Evolutionary conservation across 805 yeast genomes (phyloP).

Genomic region (Suhomyces sp.): DNA sequence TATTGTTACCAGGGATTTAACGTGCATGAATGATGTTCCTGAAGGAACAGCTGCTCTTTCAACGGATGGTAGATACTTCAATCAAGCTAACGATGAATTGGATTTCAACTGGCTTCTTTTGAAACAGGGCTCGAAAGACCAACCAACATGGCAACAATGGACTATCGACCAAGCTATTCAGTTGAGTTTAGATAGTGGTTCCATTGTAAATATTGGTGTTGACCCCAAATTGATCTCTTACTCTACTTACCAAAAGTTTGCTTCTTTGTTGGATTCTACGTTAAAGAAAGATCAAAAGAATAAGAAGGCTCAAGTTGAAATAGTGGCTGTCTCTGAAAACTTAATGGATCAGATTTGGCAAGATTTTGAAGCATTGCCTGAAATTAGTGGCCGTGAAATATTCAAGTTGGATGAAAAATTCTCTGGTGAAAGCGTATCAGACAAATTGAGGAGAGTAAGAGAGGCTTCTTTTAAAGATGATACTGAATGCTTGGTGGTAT

Average conservation of each 20-base stretch:
- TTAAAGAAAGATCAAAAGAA: constrained; percentile 13
- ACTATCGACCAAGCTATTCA: constrained; percentile 49
- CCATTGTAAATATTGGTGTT: constrained; percentile 37
- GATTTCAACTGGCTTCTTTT: constrained; percentile 60
- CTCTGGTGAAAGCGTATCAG: constrained; percentile 61
- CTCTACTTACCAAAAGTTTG: constrained; percentile 29
- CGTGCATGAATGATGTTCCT: constrained; percentile 50
- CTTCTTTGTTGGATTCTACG: constrained; percentile 27
- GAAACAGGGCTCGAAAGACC: constrained; percentile 49
- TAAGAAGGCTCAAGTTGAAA: constrained; percentile 34
- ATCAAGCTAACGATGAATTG: constrained; percentile 55
- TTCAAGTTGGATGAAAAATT: constrained; percentile 48
- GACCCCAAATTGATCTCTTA: constrained; percentile 51
- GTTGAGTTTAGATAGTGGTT: constrained; percentile 46
- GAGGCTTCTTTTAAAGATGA: constrained; percentile 13
- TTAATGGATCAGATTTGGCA: constrained; percentile 76
- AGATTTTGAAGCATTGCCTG: constrained; percentile 61
- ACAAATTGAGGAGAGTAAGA: constrained; percentile 53
- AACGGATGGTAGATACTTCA: constrained; percentile 61
- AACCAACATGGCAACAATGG: constrained; percentile 61
- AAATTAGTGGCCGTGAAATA: constrained; percentile 44
- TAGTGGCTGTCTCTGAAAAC: constrained; percentile 53
- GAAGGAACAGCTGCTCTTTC: constrained; percentile 55
- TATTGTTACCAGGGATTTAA: constrained; percentile 51
- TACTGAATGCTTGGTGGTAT: constrained; percentile 38